phyloP scores from a whole-genome alignment of 495 filamentous ascomycete genomes.

The Wilcoxina mikolae region DNA sequence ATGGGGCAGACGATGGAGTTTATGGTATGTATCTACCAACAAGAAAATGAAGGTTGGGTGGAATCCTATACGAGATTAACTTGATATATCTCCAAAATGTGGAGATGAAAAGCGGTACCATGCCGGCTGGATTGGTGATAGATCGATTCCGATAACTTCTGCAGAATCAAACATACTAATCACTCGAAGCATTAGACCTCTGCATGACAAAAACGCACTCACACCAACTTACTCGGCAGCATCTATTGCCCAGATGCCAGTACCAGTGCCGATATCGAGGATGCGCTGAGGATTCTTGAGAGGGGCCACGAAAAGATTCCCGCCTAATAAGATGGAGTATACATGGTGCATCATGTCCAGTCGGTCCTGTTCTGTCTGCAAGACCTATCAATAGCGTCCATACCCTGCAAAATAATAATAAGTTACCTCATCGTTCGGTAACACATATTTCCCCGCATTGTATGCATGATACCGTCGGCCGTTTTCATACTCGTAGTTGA shows the following conservation, averaged over 20 bases:
- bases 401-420: not conserved
- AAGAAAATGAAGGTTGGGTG: constrained; percentile 29
- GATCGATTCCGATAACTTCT: constrained; percentile 41
- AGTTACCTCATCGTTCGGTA: constrained; percentile 38
- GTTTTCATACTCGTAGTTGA: constrained; percentile 28
- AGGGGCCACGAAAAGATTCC: constrained; percentile 30
- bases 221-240: constrained; percentile 1
- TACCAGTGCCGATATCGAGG: constrained; percentile 36
- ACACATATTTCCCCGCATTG: constrained; percentile 37
- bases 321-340: constrained; percentile 28
- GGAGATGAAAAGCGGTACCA: constrained; percentile 21
- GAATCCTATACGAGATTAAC: not conserved
- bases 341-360: constrained; percentile 36
- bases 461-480: constrained; percentile 41
- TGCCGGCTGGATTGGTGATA: constrained; percentile 47
- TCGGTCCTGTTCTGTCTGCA: constrained; percentile 23
- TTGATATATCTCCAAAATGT: not conserved
- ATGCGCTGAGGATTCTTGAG: constrained; percentile 28
- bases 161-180: not conserved
- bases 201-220: not conserved
- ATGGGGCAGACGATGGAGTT: no score
- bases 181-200: not conserved
- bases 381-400: not conserved
- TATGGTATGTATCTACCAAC: no score
- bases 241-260: constrained; percentile 22